Percentiles rank a stretch among this genome's conserved stretches.
Conservation (phyloP, 2,329 filamentous ascomycete genomes). For the Dactylellina sp. region DNA sequence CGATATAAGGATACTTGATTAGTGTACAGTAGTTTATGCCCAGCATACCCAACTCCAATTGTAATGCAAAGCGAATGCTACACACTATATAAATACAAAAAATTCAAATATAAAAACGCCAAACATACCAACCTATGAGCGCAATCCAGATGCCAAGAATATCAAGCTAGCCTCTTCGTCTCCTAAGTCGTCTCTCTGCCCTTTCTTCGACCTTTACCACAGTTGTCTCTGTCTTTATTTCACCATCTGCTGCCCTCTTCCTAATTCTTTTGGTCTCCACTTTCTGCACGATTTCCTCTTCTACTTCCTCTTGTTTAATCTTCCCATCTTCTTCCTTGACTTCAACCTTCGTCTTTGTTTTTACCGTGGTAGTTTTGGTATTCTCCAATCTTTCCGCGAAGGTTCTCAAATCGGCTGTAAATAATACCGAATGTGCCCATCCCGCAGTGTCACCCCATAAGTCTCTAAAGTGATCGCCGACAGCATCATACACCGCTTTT, state of each 20-base stretch:
- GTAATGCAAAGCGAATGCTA: not conserved
- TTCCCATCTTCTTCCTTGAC: slow-evolving; percentile 60
- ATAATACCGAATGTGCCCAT: slow-evolving; percentile 94
- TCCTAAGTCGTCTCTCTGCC: slow-evolving; percentile 57
- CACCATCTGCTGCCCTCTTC: slow-evolving; percentile 59
- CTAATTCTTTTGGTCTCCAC: slow-evolving; percentile 58
- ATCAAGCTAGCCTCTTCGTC: slow-evolving; percentile 16
- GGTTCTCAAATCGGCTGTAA: slow-evolving; percentile 88
- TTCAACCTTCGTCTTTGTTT: slow-evolving; percentile 62
- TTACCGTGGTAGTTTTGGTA: slow-evolving; percentile 55
- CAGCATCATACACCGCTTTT: slow-evolving; percentile 86
- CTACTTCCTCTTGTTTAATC: slow-evolving; percentile 61
- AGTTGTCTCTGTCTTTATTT: slow-evolving; percentile 57
- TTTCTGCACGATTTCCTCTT: slow-evolving; percentile 62
- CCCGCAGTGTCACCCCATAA: slow-evolving; percentile 95
- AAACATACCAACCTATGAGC: not conserved
- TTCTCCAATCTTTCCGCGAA: slow-evolving; percentile 74
- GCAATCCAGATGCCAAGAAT: not conserved
- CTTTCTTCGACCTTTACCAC: slow-evolving; percentile 58
- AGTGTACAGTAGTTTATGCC: slow-evolving; percentile 10
- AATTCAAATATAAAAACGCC: slow-evolving; percentile 9
- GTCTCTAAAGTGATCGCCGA: slow-evolving; percentile 87
- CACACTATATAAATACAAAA: not conserved
- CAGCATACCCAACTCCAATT: slow-evolving; percentile 24
- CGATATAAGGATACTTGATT: slow-evolving; percentile 2